phyloP scores from a whole-genome alignment of 306 rosid genomes.

The Sicyos baderoa region DNA sequence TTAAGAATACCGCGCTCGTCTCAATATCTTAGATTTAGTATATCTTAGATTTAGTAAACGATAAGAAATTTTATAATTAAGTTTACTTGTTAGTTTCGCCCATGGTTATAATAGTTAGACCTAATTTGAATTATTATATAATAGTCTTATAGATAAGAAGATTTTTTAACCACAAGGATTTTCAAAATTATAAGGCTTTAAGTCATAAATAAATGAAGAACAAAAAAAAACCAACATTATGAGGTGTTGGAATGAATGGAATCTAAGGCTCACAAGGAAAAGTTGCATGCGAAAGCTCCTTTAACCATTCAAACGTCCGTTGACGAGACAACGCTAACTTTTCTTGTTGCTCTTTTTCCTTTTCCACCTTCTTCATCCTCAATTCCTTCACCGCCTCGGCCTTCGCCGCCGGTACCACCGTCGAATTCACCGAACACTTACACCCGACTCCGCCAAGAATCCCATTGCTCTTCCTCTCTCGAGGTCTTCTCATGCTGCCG shows the following conservation, averaged over 20 bases:
- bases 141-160: no score
- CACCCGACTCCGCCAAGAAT: conserved; percentile 48
- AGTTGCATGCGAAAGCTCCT: conserved; percentile 24
- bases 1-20: no score
- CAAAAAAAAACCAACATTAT: not conserved
- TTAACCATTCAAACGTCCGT: conserved; percentile 25
- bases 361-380: conserved; percentile 32
- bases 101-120: not conserved
- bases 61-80: no score
- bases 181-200: not conserved
- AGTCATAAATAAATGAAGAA: not conserved
- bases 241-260: not conserved
- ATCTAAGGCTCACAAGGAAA: not conserved
- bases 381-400: conserved; percentile 25
- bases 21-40: no score
- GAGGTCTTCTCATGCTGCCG: no score
- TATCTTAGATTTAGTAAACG: no score
- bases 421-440: conserved; percentile 42
- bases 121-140: not conserved
- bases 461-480: conserved; percentile 22
- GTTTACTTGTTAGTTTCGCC: no score
- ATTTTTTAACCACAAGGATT: no score
- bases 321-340: conserved; percentile 22
- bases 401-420: conserved; percentile 4
- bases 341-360: conserved; percentile 17